Evolutionary conservation across 306 rosid genomes (phyloP).

Genomic region (Pterocarpus santalinus): DNA sequence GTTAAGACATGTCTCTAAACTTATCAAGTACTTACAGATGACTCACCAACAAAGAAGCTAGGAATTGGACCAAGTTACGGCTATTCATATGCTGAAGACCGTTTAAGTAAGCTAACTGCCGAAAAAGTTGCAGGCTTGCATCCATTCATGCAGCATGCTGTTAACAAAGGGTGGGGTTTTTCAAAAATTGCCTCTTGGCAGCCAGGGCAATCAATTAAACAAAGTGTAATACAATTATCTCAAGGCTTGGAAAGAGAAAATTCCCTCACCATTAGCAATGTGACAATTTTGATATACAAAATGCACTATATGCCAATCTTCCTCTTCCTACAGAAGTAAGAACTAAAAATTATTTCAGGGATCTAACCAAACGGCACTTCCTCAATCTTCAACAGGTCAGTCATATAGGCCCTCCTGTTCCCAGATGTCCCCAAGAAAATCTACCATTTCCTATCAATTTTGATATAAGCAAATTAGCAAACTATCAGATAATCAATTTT

Average conservation of each 20-base stretch:
- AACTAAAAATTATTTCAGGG: conserved; percentile 49
- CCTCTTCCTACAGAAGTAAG: conserved; percentile 56
- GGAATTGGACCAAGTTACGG: no score
- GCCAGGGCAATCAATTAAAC: conserved; percentile 46
- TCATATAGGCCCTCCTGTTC: conserved; percentile 94
- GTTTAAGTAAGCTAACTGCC: no score
- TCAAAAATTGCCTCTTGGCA: conserved; percentile 47
- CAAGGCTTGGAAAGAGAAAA: conserved; percentile 38
- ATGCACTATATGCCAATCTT: conserved; percentile 42
- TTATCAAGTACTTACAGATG: no score
- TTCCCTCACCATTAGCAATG: conserved; percentile 46
- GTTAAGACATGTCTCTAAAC: no score
- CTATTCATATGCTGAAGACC: no score
- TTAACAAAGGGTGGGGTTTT: conserved; percentile 19
- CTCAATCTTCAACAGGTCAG: conserved; percentile 56
- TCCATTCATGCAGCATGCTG: conserved; percentile 22
- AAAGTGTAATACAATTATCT: conserved; percentile 42
- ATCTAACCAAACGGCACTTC: conserved; percentile 43
- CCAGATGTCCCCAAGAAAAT: conserved; percentile 95
- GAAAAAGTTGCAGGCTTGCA: not conserved
- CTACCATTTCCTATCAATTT: conserved; percentile 91
- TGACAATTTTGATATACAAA: conserved; percentile 52
- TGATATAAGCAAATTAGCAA: not conserved
- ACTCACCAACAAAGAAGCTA: no score
- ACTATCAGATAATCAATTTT: conserved; percentile 31